Evolutionary conservation across 768 basidiomycete species (phyloP), one percentile per base, ranked within the genome.

Genomic region (Myochromella boudieri): DNA sequence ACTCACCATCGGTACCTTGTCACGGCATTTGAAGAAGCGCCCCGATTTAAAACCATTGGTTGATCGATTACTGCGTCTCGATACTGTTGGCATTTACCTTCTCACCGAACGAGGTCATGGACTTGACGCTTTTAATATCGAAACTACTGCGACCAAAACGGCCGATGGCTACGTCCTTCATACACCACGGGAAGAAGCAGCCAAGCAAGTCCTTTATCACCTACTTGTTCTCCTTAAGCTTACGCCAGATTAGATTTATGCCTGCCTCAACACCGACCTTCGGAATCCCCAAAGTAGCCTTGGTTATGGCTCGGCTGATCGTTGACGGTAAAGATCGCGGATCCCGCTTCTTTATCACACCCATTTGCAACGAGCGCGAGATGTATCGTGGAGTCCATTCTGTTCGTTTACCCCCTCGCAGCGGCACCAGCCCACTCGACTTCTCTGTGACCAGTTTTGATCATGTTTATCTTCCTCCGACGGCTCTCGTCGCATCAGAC

Each of bases 101-200:
- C 61, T 81, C 33, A 73, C 76, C 0, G 81, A 81, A 63, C 71
- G 77, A 7, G 80, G 77, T 1, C 82, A 83, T 48, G 81, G 80
- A 11, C 60, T 82, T n/a, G 81, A 82, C 37, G 74, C 79, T 1
- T 74, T 77, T 53, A 80, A 83, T 53, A 72, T 82, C 8, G 80
- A 83, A 58, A 83, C 82, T 6, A 83, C 80, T 11, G 82, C 79
- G 9, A 79, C 75, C 0, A 70, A 69, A 46, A 76, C 72, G 1
- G 40, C 63, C 2, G 64, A 73, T 47, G 81, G 80, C 2, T 82
- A 76, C 49, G 67, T 79, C 33, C 71, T 83, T 27, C 64, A 82
- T 49, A 78, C 81, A 0, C 80, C 80, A 28, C 63, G 75, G 28
- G 75, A 79, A 52, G 78, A 80, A 60, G 81, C 80, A 25, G 72